phyloP scores from a whole-genome alignment of 2,329 filamentous ascomycete genomes.

The Trichoderma sp. region DNA sequence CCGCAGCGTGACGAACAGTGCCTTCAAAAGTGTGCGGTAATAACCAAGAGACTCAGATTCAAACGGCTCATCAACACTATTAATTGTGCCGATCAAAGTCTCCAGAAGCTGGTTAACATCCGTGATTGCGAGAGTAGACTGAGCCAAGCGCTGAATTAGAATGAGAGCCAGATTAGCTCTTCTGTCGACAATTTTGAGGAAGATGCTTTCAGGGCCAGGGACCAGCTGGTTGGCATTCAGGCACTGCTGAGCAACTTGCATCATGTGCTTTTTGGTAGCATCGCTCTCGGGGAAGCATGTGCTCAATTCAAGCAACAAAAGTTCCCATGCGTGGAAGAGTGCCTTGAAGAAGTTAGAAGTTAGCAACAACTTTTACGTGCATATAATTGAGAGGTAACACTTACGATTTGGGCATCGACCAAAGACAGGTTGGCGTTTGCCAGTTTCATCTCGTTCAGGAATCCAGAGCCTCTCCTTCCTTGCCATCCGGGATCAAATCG shows the following conservation, averaged over 20 bases:
- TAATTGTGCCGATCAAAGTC: slow-evolving; percentile 52
- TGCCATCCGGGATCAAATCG: slow-evolving; percentile 75
- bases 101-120: slow-evolving; percentile 52
- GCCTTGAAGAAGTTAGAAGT: slow-evolving; percentile 45
- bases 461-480: slow-evolving; percentile 66
- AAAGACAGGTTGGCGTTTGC: slow-evolving; percentile 90
- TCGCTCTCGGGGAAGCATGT: slow-evolving; percentile 54
- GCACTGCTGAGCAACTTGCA: slow-evolving; percentile 73
- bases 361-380: neutral
- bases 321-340: slow-evolving; percentile 86
- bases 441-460: slow-evolving; percentile 75
- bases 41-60: slow-evolving; percentile 57
- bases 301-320: slow-evolving; percentile 79
- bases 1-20: slow-evolving; percentile 78
- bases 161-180: slow-evolving; percentile 79
- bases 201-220: slow-evolving; percentile 75
- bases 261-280: slow-evolving; percentile 64
- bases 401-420: slow-evolving; percentile 85
- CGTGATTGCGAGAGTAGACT: slow-evolving; percentile 48
- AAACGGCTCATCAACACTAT: slow-evolving; percentile 53
- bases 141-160: slow-evolving; percentile 75
- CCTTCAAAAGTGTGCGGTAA: slow-evolving; percentile 78
- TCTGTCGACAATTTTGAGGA: slow-evolving; percentile 70
- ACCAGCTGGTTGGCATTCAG: slow-evolving; percentile 72
- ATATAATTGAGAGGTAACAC: slow-evolving; percentile 27